Evolutionary conservation across 2,329 filamentous ascomycete species (phyloP).

Genomic region (Ascochyta koolunga): DNA sequence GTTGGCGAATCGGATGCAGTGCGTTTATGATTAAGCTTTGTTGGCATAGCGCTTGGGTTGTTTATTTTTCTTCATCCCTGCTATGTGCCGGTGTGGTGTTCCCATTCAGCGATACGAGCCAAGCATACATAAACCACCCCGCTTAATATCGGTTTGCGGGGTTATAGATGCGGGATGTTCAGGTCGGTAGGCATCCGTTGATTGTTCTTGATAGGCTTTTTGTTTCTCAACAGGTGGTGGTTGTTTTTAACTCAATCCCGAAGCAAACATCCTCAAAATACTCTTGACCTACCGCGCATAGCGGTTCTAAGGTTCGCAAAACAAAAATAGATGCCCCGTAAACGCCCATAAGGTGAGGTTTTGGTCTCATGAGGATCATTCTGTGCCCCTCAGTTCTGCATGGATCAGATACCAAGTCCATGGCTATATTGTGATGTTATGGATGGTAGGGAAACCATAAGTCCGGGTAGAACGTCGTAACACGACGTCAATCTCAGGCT

Average conservation of each 20-base stretch:
- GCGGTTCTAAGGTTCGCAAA: too few species aligned
- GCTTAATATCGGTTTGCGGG: conserved; percentile 25
- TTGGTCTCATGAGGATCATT: too few species aligned
- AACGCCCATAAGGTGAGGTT: too few species aligned
- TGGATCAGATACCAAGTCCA: too few species aligned
- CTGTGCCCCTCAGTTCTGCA: too few species aligned
- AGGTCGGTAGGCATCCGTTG: background rate
- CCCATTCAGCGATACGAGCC: conserved; percentile 4
- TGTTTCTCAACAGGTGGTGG: background rate
- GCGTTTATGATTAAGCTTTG: conserved; percentile 18
- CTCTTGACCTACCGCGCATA: too few species aligned
- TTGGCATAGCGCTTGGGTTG: conserved; percentile 19
- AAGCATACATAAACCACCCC: conserved; percentile 16
- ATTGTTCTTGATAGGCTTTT: background rate
- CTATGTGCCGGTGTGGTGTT: conserved; percentile 13
- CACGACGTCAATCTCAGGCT: background rate
- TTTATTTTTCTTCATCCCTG: conserved; percentile 17
- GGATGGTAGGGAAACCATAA: background rate
- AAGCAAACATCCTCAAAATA: too few species aligned
- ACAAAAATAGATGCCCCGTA: too few species aligned
- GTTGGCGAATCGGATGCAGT: conserved; percentile 20
- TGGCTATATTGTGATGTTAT: background rate
- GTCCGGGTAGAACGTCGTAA: background rate
- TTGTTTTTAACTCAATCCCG: too few species aligned
- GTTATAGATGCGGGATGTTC: background rate